A percentile compares a stretch with the other conserved stretches of the same genome.
Evolutionary conservation across 345 rosid species (phyloP).

Genomic region (Eutrema japonicum): DNA sequence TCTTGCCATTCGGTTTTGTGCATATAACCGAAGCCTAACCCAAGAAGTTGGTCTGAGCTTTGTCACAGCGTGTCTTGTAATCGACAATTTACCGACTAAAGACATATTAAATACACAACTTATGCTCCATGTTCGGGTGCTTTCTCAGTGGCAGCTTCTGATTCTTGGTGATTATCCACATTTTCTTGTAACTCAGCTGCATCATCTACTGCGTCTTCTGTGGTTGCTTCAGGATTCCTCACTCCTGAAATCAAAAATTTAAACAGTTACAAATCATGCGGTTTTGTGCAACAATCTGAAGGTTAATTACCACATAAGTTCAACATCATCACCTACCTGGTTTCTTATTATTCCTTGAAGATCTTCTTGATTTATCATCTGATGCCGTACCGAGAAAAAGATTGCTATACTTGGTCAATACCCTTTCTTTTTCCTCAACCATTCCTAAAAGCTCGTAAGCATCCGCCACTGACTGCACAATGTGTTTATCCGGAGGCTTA

Average conservation of each 20-base stretch:
- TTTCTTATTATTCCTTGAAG: slow-evolving; percentile 52
- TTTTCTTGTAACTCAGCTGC: slow-evolving; percentile 24
- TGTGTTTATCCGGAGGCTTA: slow-evolving; percentile 72
- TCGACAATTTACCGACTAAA: not conserved
- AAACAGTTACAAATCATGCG: not conserved
- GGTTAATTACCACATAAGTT: not conserved
- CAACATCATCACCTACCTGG: slow-evolving; percentile 44
- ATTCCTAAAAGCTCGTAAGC: slow-evolving; percentile 75
- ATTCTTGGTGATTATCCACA: slow-evolving; percentile 13
- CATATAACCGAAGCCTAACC: not conserved
- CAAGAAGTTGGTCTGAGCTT: not conserved
- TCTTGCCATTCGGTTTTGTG: too few species aligned
- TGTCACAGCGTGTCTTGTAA: not conserved
- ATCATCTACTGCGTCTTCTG: slow-evolving; percentile 13
- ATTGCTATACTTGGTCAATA: slow-evolving; percentile 62
- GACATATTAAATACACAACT: not conserved
- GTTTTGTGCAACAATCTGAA: not conserved
- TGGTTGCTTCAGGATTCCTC: slow-evolving; percentile 29
- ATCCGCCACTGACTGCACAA: slow-evolving; percentile 77
- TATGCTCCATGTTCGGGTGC: slow-evolving; percentile 23
- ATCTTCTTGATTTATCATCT: slow-evolving; percentile 41
- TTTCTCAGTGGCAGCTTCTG: slow-evolving; percentile 24
- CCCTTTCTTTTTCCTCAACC: slow-evolving; percentile 66
- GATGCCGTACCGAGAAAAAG: slow-evolving; percentile 45
- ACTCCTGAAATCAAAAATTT: slow-evolving; percentile 28